Conservation (phyloP, 331 rosid species). For the Phaseolus coccineus region DNA sequence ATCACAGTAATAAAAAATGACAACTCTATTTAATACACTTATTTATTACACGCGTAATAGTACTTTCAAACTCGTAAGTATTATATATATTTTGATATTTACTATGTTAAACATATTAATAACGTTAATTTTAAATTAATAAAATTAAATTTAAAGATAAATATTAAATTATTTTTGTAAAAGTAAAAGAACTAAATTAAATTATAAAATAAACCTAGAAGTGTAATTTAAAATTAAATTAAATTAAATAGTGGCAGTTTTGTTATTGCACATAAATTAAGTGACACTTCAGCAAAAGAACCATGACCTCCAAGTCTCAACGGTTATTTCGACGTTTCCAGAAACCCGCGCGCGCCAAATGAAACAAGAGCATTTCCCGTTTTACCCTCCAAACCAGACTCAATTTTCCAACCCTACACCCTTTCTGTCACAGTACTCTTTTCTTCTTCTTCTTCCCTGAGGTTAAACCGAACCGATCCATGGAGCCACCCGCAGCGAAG, state of each 20-base stretch:
- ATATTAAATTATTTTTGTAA: no score
- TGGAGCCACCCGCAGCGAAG: conserved; percentile 53
- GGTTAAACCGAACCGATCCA: conserved; percentile 37
- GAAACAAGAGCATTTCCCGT: background rate
- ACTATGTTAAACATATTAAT: no score
- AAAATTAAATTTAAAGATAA: no score
- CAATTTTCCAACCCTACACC: conserved; percentile 18
- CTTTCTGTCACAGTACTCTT: background rate
- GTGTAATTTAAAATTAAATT: no score
- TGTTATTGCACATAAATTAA: conserved; percentile 30
- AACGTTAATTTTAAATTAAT: no score
- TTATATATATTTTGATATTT: no score
- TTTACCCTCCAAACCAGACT: conserved; percentile 43
- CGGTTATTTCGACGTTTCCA: background rate
- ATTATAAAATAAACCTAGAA: no score
- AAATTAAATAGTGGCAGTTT: conserved; percentile 1
- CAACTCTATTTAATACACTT: no score
- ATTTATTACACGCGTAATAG: no score
- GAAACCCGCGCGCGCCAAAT: background rate
- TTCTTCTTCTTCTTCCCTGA: conserved; percentile 25
- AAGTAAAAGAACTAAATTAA: no score
- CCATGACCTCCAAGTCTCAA: background rate
- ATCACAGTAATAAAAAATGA: no score
- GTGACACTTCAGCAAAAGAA: background rate
- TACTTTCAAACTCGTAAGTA: no score